A percentile compares a stretch with the other conserved stretches of the same genome.
These are phyloP conservation scores for Ceratocystis cacaofunesta DNA, from an alignment of 2,329 filamentous ascomycete genomes.

Conservation along the genomic window DNA sequence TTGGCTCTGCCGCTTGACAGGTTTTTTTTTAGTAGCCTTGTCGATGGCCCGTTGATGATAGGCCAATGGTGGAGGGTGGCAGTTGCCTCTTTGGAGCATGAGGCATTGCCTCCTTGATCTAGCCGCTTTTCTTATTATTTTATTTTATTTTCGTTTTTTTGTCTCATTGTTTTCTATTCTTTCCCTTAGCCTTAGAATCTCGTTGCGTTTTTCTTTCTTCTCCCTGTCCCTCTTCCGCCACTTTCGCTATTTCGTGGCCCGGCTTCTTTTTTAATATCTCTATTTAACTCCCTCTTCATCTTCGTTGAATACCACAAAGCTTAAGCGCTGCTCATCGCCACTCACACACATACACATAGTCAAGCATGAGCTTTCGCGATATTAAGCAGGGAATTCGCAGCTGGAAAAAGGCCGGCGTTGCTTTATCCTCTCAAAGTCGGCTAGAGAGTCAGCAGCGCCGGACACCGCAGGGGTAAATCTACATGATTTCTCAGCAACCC, in stretches of 20 bases:
- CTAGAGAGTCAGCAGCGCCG: background rate
- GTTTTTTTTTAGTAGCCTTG: background rate
- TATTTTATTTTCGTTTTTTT: background rate
- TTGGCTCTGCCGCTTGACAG: background rate
- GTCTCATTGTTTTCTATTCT: background rate
- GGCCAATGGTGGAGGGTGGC: background rate
- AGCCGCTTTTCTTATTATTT: slow-evolving; percentile 11
- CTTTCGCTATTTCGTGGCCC: background rate
- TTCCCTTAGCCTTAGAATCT: background rate
- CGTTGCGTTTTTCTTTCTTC: background rate
- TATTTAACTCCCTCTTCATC: background rate
- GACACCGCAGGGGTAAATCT: background rate
- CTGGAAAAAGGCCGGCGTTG: background rate
- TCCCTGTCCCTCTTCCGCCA: background rate
- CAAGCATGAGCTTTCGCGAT: background rate
- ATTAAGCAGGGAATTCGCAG: background rate
- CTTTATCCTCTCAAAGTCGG: background rate
- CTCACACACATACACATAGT: background rate
- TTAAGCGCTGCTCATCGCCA: background rate
- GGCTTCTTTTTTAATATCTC: background rate
- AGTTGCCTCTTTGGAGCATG: background rate
- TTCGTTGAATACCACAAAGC: too few relatives aligned
- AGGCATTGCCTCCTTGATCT: background rate
- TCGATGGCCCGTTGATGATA: background rate
- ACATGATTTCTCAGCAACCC: background rate